A percentile compares a stretch with the other conserved stretches of the same genome.
These are phyloP conservation scores for Volvox reticuliferus DNA, from an alignment of 139 green algal genomes.

Conservation along the genomic window DNA sequence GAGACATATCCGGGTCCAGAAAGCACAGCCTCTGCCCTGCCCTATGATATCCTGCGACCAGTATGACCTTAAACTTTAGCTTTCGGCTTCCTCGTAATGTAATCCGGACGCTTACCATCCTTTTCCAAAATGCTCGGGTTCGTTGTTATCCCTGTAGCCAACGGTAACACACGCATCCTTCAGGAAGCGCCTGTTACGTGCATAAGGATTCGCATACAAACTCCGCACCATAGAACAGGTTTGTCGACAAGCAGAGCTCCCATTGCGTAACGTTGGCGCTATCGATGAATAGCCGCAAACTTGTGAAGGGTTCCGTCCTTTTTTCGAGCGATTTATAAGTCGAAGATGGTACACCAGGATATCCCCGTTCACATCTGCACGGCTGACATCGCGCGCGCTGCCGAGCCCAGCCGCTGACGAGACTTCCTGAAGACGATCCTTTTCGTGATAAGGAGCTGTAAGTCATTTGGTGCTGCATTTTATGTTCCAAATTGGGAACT, in stretches of 20 bases:
- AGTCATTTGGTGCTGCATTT: background rate
- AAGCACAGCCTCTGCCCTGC: too few relatives aligned
- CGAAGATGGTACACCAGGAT: background rate
- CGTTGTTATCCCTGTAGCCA: constrained; percentile 78
- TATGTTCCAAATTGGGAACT: background rate
- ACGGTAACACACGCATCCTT: too few relatives aligned
- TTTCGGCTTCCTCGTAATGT: too few relatives aligned
- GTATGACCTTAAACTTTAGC: too few relatives aligned
- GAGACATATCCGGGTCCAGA: too few relatives aligned
- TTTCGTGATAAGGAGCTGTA: background rate
- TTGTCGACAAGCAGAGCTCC: constrained; percentile 63
- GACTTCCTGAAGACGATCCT: background rate
- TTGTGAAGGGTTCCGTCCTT: background rate
- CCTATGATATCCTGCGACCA: too few relatives aligned
- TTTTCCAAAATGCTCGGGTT: constrained; percentile 85
- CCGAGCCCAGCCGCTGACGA: too few relatives aligned
- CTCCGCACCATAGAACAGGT: constrained; percentile 68
- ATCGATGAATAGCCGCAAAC: constrained; percentile 75
- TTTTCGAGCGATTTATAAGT: background rate
- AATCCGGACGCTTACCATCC: constrained; percentile 56
- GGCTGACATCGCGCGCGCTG: background rate
- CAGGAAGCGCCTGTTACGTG: too few relatives aligned
- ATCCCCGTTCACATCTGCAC: background rate
- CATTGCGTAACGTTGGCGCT: constrained; percentile 63
- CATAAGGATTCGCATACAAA: too few relatives aligned